Percentiles rank a stretch among this genome's conserved stretches.
These are phyloP conservation scores for Hibiscus trionum DNA, from an alignment of 345 rosid genomes.

Conservation along the genomic window DNA sequence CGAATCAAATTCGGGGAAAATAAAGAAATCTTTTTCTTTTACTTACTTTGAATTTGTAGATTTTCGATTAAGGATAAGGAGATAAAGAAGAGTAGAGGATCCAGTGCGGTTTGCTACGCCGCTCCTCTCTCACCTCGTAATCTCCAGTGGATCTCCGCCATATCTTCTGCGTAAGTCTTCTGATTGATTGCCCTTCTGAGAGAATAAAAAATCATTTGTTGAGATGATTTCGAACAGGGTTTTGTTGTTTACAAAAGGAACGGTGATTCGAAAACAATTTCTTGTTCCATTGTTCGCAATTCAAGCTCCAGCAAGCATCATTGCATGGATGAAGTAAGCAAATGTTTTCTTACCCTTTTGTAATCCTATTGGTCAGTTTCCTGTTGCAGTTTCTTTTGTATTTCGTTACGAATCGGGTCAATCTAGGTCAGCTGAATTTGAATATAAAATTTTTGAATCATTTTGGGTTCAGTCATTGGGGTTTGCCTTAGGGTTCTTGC, in stretches of 20 bases:
- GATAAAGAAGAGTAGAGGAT: constrained; percentile 37
- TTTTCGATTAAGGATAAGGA: constrained; percentile 23
- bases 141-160: constrained; percentile 68
- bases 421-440: too few relatives aligned
- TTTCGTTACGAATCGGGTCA: too few relatives aligned
- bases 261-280: constrained; percentile 61
- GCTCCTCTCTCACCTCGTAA: constrained; percentile 38
- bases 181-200: neutral
- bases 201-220: neutral
- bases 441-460: too few relatives aligned
- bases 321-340: constrained; percentile 82
- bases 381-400: neutral
- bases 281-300: constrained; percentile 75
- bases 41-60: constrained; percentile 21
- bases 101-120: constrained; percentile 53
- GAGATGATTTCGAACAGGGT: constrained; percentile 29
- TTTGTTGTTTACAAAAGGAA: constrained; percentile 68
- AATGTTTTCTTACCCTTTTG: neutral
- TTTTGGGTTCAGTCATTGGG: too few relatives aligned
- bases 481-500: too few relatives aligned
- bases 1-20: neutral
- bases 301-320: constrained; percentile 54
- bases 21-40: too few relatives aligned
- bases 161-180: constrained; percentile 53
- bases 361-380: neutral